These are phyloP conservation scores for Solanum pennellii DNA, from an alignment of 257 asterid species.

Conservation along the genomic window DNA sequence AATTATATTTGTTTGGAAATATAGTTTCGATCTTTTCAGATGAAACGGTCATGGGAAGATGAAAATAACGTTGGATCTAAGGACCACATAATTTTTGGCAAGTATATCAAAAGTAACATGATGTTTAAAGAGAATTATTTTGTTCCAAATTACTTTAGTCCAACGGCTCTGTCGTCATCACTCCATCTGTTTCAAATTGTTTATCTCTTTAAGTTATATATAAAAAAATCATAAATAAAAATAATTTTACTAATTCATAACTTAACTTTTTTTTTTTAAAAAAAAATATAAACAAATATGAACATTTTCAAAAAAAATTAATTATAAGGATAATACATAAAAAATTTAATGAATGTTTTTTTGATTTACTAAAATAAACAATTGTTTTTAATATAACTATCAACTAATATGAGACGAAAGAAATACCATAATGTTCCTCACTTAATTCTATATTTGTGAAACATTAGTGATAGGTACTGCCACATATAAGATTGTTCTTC, in stretches of 20 bases:
- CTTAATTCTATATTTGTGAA: no score
- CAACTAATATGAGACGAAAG: no score
- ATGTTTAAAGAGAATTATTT: neutral
- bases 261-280: neutral
- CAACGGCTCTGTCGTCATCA: neutral
- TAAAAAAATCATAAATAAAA: no score
- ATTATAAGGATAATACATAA: no score
- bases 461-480: neutral
- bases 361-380: no score
- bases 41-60: neutral
- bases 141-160: neutral
- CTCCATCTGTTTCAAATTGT: neutral
- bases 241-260: neutral
- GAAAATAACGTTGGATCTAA: neutral
- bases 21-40: neutral
- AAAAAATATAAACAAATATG: neutral
- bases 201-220: neutral
- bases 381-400: no score
- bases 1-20: fast-evolving
- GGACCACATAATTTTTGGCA: neutral
- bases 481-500: neutral
- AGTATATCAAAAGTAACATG: neutral
- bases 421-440: fast-evolving
- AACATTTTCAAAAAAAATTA: no score
- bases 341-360: no score